phyloP scores from a whole-genome alignment of 305 asterid genomes.

The Rubia peregrina region DNA sequence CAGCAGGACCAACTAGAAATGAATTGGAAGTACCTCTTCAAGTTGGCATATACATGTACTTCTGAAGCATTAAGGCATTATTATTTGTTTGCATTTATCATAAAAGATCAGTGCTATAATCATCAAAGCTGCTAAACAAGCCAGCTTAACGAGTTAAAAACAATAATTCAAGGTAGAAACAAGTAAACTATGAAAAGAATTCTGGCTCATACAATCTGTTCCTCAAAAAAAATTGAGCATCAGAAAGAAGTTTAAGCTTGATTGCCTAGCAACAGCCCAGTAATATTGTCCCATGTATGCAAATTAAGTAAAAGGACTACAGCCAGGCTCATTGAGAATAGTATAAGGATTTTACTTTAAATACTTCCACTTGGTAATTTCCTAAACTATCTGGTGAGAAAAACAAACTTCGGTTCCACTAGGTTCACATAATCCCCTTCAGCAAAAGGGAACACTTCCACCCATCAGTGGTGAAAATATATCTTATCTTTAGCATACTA shows the following conservation, averaged over 20 bases:
- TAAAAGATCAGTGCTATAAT: background rate
- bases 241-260: background rate
- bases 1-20: slow-evolving; percentile 9
- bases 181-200: no score
- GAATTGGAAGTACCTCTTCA: slow-evolving; percentile 10
- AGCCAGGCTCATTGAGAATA: background rate
- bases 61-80: background rate
- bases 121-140: background rate
- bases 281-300: background rate
- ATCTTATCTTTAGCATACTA: background rate
- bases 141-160: background rate
- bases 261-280: background rate
- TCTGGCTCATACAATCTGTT: background rate
- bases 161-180: background rate
- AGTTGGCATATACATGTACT: slow-evolving; percentile 4
- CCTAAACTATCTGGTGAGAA: background rate
- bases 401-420: background rate
- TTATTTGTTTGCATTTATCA: background rate
- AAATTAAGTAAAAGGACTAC: background rate
- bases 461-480: background rate
- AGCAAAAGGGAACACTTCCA: background rate
- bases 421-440: background rate
- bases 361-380: background rate
- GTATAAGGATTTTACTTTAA: background rate
- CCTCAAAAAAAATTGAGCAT: background rate